phyloP scores from a whole-genome alignment of 768 basidiomycete genomes.

The Mycena epipterygia region DNA sequence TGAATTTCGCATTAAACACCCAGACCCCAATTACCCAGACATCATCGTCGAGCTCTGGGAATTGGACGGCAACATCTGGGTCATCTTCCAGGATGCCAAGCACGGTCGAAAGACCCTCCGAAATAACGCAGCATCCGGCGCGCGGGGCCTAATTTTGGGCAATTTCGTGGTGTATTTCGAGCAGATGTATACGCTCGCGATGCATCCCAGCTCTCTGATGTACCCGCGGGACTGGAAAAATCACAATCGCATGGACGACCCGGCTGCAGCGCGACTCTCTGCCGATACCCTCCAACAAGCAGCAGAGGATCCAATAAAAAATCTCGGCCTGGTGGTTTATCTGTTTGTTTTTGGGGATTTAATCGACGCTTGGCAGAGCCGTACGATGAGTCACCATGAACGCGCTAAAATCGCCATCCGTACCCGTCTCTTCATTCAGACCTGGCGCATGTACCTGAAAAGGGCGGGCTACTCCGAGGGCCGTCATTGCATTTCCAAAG shows the following conservation, averaged over 20 bases:
- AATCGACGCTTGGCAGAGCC: constrained; percentile 18
- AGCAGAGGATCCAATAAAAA: background rate
- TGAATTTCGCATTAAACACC: background rate
- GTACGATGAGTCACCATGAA: constrained; percentile 3
- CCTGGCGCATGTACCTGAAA: constrained; percentile 25
- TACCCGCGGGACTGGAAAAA: background rate
- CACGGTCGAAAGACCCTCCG: background rate
- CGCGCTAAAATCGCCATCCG: constrained; percentile 20
- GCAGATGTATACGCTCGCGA: background rate
- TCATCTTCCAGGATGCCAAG: background rate
- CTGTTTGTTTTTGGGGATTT: constrained; percentile 19
- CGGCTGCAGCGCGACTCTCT: background rate
- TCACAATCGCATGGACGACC: background rate
- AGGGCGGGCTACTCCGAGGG: constrained; percentile 17
- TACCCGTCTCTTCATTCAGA: constrained; percentile 20
- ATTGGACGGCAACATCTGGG: background rate
- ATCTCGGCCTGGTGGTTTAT: constrained; percentile 14
- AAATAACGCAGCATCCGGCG: background rate
- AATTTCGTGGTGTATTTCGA: background rate
- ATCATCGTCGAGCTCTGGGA: background rate
- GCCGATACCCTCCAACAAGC: background rate
- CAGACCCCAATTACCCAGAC: background rate
- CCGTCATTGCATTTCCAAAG: constrained; percentile 41
- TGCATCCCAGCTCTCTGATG: background rate
- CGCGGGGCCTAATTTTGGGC: background rate